Base-by-base conservation (phyloP, 1,284 basidiomycete species). In the Volvariella surrecta region DNA sequence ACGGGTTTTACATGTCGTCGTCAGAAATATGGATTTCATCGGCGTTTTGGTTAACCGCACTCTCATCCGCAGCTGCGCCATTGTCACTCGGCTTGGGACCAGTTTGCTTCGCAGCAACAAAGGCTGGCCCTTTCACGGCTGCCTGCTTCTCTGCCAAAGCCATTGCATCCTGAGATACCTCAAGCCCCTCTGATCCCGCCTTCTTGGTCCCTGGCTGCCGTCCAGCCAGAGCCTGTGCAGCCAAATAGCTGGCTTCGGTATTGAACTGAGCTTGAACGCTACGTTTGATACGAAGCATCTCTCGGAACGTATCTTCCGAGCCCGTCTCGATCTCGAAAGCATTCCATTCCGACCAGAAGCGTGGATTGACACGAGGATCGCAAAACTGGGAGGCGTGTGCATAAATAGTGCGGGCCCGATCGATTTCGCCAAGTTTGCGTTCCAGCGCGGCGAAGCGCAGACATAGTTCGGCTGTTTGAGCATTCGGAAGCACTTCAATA, bases 251-350 rank as follows among this genome's bases (percentile, higher is more conserved):
- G 32, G 86, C 82, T 57, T 98, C 94, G 7, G 96, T 99, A 63
- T 99, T 98, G 74, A 94, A 99, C 57, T 93, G 89, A 31, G 96
- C 94, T 66, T 99, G 95, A 4, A 99, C 95, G 52, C 90, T 91
- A 44, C 96, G 81, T 67, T 96, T 97, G 73, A 99, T 97, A 32
- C 96, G 83, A 47, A 99, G 67, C 90, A 98, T 97, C 69, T 99
- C 95, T 54, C 94, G 74, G 82, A 99, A 99, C 0, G 95, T 98
- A 58, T 99, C 95, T 62, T 99, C 96, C 1, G 90, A 94, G 0
- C 95, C 95, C 1, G 91, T 93, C 63, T 97, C 93, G 62, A 98
- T 90, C 67, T 99, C 95, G 67, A 99, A 99, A 42, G 72, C 72
- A 63, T 98, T 95, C 95, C 95, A 99, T 61, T 94, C 90, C 39